Evolutionary conservation across 495 filamentous ascomycete genomes (phyloP).

Genomic region (Penicillium flavigenum): DNA sequence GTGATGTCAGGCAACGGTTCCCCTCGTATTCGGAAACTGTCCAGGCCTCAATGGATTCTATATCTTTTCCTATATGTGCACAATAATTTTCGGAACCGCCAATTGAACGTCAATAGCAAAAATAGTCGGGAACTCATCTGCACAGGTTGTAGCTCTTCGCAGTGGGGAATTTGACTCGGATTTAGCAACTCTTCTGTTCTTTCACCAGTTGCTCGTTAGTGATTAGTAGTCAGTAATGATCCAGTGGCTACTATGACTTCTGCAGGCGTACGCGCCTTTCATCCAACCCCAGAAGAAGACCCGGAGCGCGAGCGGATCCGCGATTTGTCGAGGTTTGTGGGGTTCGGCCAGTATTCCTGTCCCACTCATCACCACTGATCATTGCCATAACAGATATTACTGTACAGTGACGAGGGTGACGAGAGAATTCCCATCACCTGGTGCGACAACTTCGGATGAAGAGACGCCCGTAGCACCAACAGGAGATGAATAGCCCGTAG

Average conservation of each 20-base stretch:
- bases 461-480: slow-evolving; percentile 2
- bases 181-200: background rate
- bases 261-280: slow-evolving; percentile 14
- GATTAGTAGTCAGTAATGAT: background rate
- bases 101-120: background rate
- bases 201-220: background rate
- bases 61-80: no score
- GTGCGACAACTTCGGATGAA: background rate
- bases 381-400: slow-evolving; percentile 30
- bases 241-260: slow-evolving; percentile 14
- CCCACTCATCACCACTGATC: slow-evolving; percentile 1
- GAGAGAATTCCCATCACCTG: slow-evolving; percentile 6
- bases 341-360: background rate
- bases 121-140: background rate
- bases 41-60: no score
- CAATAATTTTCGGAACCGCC: no score
- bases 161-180: background rate
- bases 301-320: slow-evolving; percentile 24
- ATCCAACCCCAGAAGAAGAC: slow-evolving; percentile 17
- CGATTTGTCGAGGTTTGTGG: slow-evolving; percentile 24
- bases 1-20: no score
- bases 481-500: slow-evolving; percentile 19
- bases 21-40: no score
- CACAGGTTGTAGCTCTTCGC: slow-evolving; percentile 4
- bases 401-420: slow-evolving; percentile 29